These are phyloP conservation scores for Astrothelium macrocarpum DNA, from an alignment of 495 filamentous ascomycete genomes.

Conservation along the genomic window DNA sequence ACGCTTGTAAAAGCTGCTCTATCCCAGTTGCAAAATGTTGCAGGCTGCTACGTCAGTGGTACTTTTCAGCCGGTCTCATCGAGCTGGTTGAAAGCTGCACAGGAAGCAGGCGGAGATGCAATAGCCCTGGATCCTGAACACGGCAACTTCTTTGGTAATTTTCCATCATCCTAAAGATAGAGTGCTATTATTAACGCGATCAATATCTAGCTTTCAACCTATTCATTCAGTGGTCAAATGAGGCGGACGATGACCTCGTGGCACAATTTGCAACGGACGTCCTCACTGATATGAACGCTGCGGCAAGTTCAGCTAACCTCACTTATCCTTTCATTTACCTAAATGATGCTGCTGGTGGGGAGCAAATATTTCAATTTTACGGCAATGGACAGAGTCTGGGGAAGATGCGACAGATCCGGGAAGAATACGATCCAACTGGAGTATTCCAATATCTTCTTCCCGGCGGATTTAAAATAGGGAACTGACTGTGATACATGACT, in stretches of 20 bases:
- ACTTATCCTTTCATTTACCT: not conserved
- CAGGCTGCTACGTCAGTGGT: not conserved
- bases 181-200: not conserved
- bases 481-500: not conserved
- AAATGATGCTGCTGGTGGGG: not conserved
- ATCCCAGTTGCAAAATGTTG: not conserved
- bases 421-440: not conserved
- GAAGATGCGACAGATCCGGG: not conserved
- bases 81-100: not conserved
- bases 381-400: not conserved
- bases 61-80: not conserved
- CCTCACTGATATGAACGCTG: slow-evolving; percentile 26
- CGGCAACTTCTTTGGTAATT: not conserved
- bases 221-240: not conserved
- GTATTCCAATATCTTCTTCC: not conserved
- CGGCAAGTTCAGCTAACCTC: slow-evolving; percentile 35
- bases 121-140: not conserved
- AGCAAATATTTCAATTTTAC: not conserved
- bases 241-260: not conserved
- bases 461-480: not conserved
- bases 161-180: not conserved
- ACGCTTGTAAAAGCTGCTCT: not conserved
- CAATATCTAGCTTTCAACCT: not conserved
- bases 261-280: not conserved
- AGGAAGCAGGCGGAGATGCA: not conserved